Evolutionary conservation across 305 asterid genomes (phyloP).

Genomic region (Nicotiana rustica): DNA sequence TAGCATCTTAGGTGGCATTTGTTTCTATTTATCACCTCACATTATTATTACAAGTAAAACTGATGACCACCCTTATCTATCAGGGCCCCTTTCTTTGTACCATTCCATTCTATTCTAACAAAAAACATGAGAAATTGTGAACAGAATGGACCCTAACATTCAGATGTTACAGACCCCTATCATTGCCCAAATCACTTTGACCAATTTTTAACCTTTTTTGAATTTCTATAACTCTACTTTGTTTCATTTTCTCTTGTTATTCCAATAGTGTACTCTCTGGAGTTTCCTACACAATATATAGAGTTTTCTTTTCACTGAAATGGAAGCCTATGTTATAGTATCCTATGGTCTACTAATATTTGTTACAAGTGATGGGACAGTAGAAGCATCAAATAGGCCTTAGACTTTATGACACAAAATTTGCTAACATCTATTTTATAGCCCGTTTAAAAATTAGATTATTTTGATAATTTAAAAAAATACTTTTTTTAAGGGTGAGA

Average conservation of each 20-base stretch:
- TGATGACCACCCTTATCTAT: slow-evolving; percentile 29
- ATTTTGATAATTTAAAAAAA: too few species aligned
- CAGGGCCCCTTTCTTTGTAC: slow-evolving; percentile 5
- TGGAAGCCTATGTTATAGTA: slow-evolving; percentile 32
- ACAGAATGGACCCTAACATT: slow-evolving; percentile 42
- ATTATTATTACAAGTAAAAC: slow-evolving; percentile 13
- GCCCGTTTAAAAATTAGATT: too few species aligned
- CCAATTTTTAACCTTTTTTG: slow-evolving; percentile 26
- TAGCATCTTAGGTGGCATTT: not conserved
- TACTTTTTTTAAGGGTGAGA: too few species aligned
- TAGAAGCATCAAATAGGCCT: slow-evolving; percentile 12
- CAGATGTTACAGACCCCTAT: slow-evolving; percentile 42
- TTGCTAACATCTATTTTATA: slow-evolving; percentile 13
- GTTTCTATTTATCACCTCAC: not conserved
- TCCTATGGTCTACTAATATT: slow-evolving; percentile 3
- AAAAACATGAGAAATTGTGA: slow-evolving; percentile 40
- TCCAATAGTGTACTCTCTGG: slow-evolving; percentile 17
- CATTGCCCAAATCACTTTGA: slow-evolving; percentile 42
- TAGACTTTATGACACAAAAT: not conserved
- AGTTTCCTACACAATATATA: not conserved
- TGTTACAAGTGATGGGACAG: slow-evolving; percentile 29
- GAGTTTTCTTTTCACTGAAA: slow-evolving; percentile 33
- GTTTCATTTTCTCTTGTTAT: not conserved
- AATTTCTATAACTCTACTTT: slow-evolving; percentile 3
- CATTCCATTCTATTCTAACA: not conserved